Evolutionary conservation across 257 asterid species (phyloP).

Genomic region (Prunella vulgaris): DNA sequence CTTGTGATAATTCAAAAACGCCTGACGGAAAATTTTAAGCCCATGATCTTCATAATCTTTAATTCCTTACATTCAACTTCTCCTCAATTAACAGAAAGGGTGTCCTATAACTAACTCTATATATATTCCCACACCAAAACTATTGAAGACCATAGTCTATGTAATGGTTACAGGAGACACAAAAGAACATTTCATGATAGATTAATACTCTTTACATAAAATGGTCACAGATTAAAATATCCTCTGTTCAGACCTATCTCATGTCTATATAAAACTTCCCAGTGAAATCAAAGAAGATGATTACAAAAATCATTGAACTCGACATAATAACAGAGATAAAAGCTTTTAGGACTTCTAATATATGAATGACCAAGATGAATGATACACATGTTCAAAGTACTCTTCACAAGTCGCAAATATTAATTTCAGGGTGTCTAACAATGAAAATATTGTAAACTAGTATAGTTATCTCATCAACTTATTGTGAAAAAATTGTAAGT

Average conservation of each 20-base stretch:
- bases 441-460: not conserved
- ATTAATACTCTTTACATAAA: not conserved
- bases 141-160: not conserved
- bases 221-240: not conserved
- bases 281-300: conserved; percentile 2
- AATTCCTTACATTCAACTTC: conserved; percentile 8
- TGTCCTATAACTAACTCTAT: not conserved
- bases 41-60: not conserved
- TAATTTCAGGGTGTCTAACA: not conserved
- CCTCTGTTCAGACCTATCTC: not conserved
- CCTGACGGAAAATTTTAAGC: conserved; percentile 2
- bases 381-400: not conserved
- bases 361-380: conserved; percentile 3
- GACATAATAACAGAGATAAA: not conserved
- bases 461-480: conserved; percentile 1
- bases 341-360: not conserved
- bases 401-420: not conserved
- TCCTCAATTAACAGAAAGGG: not conserved
- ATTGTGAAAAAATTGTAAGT: not conserved
- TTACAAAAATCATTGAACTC: conserved; percentile 2
- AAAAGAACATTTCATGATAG: not conserved
- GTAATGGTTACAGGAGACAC: conserved; percentile 6
- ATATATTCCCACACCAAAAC: not conserved
- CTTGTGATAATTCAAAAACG: conserved; percentile 12
- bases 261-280: not conserved